A percentile compares a stretch with the other conserved stretches of the same genome.
phyloP scores from a whole-genome alignment of 2,329 filamentous ascomycete genomes.

The Mollisiaceae sp. region DNA sequence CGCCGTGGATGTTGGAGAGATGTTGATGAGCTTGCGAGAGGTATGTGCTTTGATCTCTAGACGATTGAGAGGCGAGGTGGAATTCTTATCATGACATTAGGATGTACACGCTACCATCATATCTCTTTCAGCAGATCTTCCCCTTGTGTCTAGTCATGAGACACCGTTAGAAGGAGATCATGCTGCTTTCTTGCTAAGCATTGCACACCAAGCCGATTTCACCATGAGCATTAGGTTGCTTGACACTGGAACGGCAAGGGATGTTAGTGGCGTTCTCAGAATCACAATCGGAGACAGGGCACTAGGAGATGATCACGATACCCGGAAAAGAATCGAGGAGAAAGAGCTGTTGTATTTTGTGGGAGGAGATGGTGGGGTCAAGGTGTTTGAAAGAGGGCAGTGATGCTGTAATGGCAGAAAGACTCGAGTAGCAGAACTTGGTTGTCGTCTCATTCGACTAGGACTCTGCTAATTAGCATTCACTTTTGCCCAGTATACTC shows the following conservation, averaged over 20 bases:
- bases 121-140: slow-evolving; percentile 73
- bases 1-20: slow-evolving; percentile 56
- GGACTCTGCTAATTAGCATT: not conserved
- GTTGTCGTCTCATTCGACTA: not conserved
- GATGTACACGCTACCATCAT: slow-evolving; percentile 69
- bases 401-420: slow-evolving; percentile 34
- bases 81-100: slow-evolving; percentile 45
- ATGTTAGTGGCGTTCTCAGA: slow-evolving; percentile 87
- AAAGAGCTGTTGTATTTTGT: slow-evolving; percentile 84
- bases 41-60: slow-evolving; percentile 50
- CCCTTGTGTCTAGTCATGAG: slow-evolving; percentile 65
- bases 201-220: slow-evolving; percentile 76
- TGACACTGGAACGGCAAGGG: slow-evolving; percentile 86
- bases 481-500: not conserved
- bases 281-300: slow-evolving; percentile 63
- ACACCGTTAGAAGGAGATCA: slow-evolving; percentile 74
- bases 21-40: slow-evolving; percentile 65
- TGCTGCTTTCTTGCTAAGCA: slow-evolving; percentile 70
- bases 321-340: slow-evolving; percentile 52
- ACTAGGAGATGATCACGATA: slow-evolving; percentile 40
- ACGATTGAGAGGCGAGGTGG: not conserved
- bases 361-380: slow-evolving; percentile 76
- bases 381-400: slow-evolving; percentile 83
- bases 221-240: slow-evolving; percentile 76
- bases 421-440: not conserved